phyloP scores from a whole-genome alignment of 1,139 yeast species.

The Wickerhamomyces sp. region DNA sequence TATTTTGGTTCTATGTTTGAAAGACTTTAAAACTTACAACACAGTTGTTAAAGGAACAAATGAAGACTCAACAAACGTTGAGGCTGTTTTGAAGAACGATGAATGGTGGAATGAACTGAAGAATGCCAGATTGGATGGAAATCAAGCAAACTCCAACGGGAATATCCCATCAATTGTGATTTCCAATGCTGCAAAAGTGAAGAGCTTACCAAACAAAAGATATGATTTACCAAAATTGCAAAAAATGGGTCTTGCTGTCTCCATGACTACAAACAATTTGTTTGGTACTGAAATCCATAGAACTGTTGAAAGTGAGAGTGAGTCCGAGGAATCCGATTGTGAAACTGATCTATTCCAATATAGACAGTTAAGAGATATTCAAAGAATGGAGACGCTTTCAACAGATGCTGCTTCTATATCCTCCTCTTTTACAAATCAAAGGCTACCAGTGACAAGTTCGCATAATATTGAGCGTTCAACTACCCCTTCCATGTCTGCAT shows the following conservation, averaged over 20 bases:
- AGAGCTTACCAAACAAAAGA: slow-evolving; percentile 21
- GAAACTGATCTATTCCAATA: slow-evolving; percentile 9
- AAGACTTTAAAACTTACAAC: slow-evolving; percentile 61
- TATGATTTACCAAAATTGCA: slow-evolving; percentile 58
- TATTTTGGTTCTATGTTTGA: slow-evolving; percentile 66
- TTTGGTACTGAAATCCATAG: slow-evolving; percentile 29
- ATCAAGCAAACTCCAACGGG: slow-evolving; percentile 15
- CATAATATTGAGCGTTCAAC: slow-evolving; percentile 19
- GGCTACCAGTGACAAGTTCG: neutral
- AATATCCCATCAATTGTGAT: slow-evolving; percentile 18
- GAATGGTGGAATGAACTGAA: slow-evolving; percentile 67
- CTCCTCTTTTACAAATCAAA: neutral
- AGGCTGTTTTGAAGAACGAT: slow-evolving; percentile 32
- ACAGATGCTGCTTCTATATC: slow-evolving; percentile 1
- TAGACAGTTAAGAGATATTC: slow-evolving; percentile 6
- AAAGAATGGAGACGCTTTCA: slow-evolving; percentile 8
- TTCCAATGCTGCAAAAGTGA: slow-evolving; percentile 17
- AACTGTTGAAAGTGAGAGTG: slow-evolving; percentile 26
- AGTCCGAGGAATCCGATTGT: slow-evolving; percentile 17
- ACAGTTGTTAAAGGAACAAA: slow-evolving; percentile 66
- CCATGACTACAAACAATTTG: slow-evolving; percentile 60
- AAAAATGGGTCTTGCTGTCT: slow-evolving; percentile 67
- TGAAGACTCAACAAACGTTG: slow-evolving; percentile 28
- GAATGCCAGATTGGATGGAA: slow-evolving; percentile 31
- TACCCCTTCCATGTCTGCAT: slow-evolving; percentile 5